Base-by-base conservation (phyloP, 2,329 filamentous ascomycete species). In the Sporothrix brunneoviolacea region DNA sequence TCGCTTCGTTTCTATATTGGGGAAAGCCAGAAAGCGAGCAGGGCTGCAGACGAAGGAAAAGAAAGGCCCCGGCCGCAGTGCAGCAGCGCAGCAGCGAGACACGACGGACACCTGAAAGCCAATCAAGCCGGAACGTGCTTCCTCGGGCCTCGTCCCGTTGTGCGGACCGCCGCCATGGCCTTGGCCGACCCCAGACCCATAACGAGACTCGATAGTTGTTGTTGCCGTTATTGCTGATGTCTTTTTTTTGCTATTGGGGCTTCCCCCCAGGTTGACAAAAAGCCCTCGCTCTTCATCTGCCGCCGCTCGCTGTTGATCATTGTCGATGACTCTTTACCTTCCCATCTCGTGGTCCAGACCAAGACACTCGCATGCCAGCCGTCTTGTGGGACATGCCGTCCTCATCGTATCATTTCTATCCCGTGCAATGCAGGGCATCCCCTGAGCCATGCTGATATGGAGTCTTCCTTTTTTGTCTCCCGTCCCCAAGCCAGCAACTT, bases 61-160 rank as follows among this genome's bases (percentile, higher is more conserved):
- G n/a, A 19, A 22, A 48, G 28, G 45, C 16, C 36, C 45, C 37
- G n/a, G 45, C 28, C 45, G 45, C 19, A 12, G 27, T 24, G 37
- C 45, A 48, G 44, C 16, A 30, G 22, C 30, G 35, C 32, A 19
- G 42, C 28, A 35, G 9, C 9, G 38, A 37, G 28, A 44, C 27
- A n/a, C 27, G 13, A 16, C 33, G 19, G 27, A 39, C 36, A 5
- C n/a, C 38, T 52, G 21, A 19, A 44, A 50, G 43, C 58, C 57
- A 59, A 58, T 58, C 58, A 58, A 54, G 19, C 48, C 10, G 27
- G 43, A 59, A 59, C 56, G 56, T 58, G 56, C 54, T 36, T 35
- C 30, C 3, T 35, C 9, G 28, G 28, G 36, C 30, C 18, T 48
- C 44, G 19, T 44, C 38, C 44, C 44, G 50, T 52, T 30, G 18